phyloP scores from a whole-genome alignment of 768 basidiomycete species.

The Terana coerulea region DNA sequence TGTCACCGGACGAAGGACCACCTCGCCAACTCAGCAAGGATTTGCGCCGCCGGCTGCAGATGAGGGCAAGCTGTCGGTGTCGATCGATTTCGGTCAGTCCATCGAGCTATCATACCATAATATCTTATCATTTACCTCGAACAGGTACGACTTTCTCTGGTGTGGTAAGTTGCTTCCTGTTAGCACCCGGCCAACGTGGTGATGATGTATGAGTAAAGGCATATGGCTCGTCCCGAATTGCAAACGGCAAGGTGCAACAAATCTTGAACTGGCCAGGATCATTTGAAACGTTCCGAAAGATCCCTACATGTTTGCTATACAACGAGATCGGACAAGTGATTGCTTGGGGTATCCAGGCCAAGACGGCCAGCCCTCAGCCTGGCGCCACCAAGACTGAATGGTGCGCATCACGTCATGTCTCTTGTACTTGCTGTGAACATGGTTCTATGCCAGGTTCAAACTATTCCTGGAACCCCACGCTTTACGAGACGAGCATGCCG shows the following conservation, averaged over 20 bases:
- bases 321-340: conserved; percentile 68
- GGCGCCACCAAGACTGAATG: conserved; percentile 61
- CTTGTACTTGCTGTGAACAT: neutral
- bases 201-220: conserved; percentile 42
- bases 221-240: conserved; percentile 82
- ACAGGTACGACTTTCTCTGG: conserved; percentile 88
- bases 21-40: conserved; percentile 19
- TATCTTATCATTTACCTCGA: neutral
- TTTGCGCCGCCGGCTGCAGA: conserved; percentile 28
- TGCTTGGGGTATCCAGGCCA: conserved; percentile 87
- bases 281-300: conserved; percentile 83
- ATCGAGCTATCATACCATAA: neutral
- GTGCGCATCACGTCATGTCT: conserved; percentile 24
- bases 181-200: neutral
- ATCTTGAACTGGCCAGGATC: conserved; percentile 86
- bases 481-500: conserved; percentile 61
- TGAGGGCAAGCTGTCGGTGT: conserved; percentile 78
- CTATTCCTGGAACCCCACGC: conserved; percentile 81
- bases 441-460: conserved; percentile 59
- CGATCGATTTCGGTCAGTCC: conserved; percentile 74
- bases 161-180: conserved; percentile 52
- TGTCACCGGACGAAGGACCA: conserved; percentile 16
- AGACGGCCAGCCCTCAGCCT: conserved; percentile 66
- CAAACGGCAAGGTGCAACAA: conserved; percentile 76
- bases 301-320: conserved; percentile 78